Conservation (phyloP, 2,329 filamentous ascomycete species). For the Fusarium torulosum region DNA sequence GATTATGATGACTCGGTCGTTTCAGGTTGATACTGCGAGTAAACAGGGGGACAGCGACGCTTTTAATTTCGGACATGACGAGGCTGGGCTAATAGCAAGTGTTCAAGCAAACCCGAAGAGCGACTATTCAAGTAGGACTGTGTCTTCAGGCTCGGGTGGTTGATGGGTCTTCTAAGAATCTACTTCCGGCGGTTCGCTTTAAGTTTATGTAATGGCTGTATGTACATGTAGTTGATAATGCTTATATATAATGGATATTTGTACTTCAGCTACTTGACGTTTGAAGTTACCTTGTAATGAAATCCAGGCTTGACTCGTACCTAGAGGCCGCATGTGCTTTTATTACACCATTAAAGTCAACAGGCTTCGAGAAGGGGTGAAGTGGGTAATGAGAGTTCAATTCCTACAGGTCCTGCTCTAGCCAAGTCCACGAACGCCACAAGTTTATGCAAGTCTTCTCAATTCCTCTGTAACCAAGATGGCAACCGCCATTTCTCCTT, state of each 20-base stretch:
- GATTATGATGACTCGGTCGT: constrained; percentile 50
- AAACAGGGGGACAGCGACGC: constrained; percentile 21
- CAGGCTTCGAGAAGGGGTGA: too few species aligned
- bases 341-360: too few species aligned
- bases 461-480: too few species aligned
- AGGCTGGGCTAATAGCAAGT: constrained; percentile 40
- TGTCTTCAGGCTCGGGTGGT: constrained; percentile 15
- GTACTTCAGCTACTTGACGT: neutral
- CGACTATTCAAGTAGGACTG: constrained; percentile 16
- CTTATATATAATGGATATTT: neutral
- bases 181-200: neutral
- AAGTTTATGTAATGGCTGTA: neutral
- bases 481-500: too few species aligned
- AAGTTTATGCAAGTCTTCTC: too few species aligned
- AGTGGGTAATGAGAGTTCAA: too few species aligned
- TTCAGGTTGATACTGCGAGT: constrained; percentile 43
- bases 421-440: too few species aligned
- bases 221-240: neutral
- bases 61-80: constrained; percentile 40
- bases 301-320: too few species aligned
- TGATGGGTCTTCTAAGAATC: neutral
- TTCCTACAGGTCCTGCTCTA: too few species aligned
- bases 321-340: too few species aligned
- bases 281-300: too few species aligned
- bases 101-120: constrained; percentile 34